Base-by-base conservation (phyloP, 75 land plant species). In the Pseudotsuga menziesii region DNA sequence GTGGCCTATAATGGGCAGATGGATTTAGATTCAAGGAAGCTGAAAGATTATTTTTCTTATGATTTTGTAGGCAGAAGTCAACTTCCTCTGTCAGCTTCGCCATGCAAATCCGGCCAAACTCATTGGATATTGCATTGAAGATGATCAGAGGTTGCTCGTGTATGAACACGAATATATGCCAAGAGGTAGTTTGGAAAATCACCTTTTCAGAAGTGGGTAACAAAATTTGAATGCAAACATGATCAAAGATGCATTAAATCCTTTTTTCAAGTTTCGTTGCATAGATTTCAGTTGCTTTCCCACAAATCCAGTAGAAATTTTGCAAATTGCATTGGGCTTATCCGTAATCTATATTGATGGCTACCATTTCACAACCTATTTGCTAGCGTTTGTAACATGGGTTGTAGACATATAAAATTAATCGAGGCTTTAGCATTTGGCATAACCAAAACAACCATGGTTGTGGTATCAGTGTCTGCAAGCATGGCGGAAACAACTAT, bases 81-180 rank as follows among this genome's bases (percentile, higher is more conserved):
- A 84, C 70, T 82, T 84, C 48, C 86, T 84, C 17, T 81, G 86
- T 11, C 61, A 78, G 44, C 84, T 84, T 80, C 74, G 78, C 16
- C 75, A 78, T 35, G 81, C 86, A 6, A 84, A 78, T 69, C 56
- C 84, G 58, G 86, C 84, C 56, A 84, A 84, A 74, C 78, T 86
- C 17, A 77, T 86, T 61, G 88, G 88, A 14, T 86, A 80, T 52
- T 86, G 88, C 73, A 79, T 73, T 5, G 81, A 78, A 79, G 81
- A 79, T 74, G 82, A 82, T 60, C 81, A 82, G 27, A 72, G 83
- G 75, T 57, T 82, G 20, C 83, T 82, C 13, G 81, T 82, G 4
- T 82, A 82, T 82, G 83, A n/a, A n/a, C n/a, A n/a, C n/a, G n/a
- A 78, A 76, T 80, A 48, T 57, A 82, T 35, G 88, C 77, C 56